phyloP scores from a whole-genome alignment of 116 monocot genomes.

The Phalaenopsis hybrid region DNA sequence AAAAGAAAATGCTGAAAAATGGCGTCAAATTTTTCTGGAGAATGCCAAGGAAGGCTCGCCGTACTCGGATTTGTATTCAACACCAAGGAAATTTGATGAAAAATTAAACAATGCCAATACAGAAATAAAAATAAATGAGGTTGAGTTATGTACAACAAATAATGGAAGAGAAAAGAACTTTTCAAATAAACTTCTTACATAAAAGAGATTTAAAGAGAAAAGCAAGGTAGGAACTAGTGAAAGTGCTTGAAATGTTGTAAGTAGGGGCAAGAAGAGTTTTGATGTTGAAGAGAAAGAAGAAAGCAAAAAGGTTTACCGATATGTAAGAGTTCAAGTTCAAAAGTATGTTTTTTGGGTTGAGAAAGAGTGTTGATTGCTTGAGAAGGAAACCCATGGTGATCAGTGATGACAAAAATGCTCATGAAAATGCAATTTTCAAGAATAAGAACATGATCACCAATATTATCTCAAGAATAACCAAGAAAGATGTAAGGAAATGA shows the following conservation, averaged over 20 bases:
- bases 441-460: no score
- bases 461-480: no score
- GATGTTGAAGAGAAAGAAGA: constrained; percentile 23
- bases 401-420: no score
- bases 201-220: neutral
- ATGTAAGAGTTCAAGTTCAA: constrained; percentile 11
- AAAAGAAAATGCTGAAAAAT: constrained; percentile 69
- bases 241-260: neutral
- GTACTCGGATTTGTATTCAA: constrained; percentile 1
- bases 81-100: neutral
- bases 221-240: neutral
- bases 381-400: no score
- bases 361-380: no score
- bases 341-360: constrained; percentile 34
- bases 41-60: constrained; percentile 24
- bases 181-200: constrained; percentile 5
- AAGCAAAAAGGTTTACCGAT: constrained; percentile 17
- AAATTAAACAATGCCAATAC: constrained; percentile 2
- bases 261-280: constrained; percentile 22
- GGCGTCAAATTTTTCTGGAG: constrained; percentile 60
- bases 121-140: constrained; percentile 6
- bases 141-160: neutral
- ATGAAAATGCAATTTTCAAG: no score
- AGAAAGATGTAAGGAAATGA: no score
- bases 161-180: no score